These are phyloP conservation scores for Alternaria sp. DNA, from an alignment of 2,329 filamentous ascomycete genomes.

Conservation along the genomic window DNA sequence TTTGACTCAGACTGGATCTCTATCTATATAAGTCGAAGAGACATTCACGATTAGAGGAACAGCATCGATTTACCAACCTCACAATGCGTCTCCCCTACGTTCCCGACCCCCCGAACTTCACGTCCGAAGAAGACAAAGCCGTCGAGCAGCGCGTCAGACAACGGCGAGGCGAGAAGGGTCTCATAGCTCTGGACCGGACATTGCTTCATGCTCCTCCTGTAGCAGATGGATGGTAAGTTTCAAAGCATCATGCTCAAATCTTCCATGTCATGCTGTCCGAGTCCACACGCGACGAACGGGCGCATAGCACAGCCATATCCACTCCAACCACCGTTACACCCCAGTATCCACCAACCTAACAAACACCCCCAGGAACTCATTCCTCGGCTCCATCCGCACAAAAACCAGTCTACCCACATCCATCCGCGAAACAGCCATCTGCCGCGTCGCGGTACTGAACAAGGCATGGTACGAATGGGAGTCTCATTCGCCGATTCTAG, in stretches of 20 bases:
- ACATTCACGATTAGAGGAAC: background rate
- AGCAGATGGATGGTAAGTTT: constrained; percentile 60
- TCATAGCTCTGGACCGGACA: constrained; percentile 61
- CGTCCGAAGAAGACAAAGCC: constrained; percentile 55
- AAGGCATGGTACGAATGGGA: constrained; percentile 85
- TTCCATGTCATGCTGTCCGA: background rate
- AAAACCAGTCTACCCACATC: constrained; percentile 56
- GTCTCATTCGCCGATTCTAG: constrained; percentile 73
- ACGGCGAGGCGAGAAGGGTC: constrained; percentile 56
- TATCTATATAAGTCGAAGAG: background rate
- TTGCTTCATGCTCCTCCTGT: constrained; percentile 62
- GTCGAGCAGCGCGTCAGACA: constrained; percentile 59
- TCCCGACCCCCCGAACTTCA: constrained; percentile 56
- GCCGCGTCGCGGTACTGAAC: constrained; percentile 80
- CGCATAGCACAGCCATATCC: background rate
- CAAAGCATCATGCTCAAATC: background rate
- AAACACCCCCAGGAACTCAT: constrained; percentile 54
- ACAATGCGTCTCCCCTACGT: constrained; percentile 63
- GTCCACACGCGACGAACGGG: background rate
- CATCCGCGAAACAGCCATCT: constrained; percentile 79
- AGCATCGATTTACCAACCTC: background rate
- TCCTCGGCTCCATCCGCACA: constrained; percentile 62
- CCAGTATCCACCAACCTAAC: no score
- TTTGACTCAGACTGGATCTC: background rate
- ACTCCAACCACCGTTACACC: background rate